Evolutionary conservation across 768 basidiomycete species (phyloP).

Genomic region (Suillus weaverae): DNA sequence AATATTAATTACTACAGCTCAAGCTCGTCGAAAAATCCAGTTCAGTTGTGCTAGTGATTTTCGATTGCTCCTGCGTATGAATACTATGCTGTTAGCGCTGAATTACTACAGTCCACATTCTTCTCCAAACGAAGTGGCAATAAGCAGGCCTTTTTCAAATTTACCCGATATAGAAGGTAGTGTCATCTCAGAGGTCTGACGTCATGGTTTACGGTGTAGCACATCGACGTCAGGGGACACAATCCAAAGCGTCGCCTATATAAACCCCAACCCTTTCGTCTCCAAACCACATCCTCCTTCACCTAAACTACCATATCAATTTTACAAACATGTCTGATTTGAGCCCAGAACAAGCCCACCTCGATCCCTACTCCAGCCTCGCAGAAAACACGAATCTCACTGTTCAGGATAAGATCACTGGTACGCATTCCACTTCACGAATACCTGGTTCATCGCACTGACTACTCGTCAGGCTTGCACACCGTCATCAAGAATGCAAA

Average conservation of each 20-base stretch:
- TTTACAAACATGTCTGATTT: conserved; percentile 21
- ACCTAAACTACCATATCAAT: conserved; percentile 4
- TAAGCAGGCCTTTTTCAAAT: neutral
- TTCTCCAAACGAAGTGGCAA: too few relatives aligned
- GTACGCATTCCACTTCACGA: conserved; percentile 31
- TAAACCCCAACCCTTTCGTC: neutral
- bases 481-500: conserved; percentile 60
- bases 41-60: neutral
- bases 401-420: conserved; percentile 66
- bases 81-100: neutral
- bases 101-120: neutral
- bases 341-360: conserved; percentile 30
- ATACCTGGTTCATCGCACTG: neutral
- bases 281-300: neutral
- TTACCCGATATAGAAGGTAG: neutral
- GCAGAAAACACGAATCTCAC: conserved; percentile 59
- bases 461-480: conserved; percentile 49
- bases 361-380: conserved; percentile 74
- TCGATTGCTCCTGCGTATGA: neutral
- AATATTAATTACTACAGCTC: neutral
- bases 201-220: neutral
- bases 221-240: neutral
- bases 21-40: neutral
- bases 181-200: neutral
- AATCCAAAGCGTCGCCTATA: conserved; percentile 5